Evolutionary conservation across 148 eudicot genomes (phyloP).

Genomic region (Rhododendron henanense): DNA sequence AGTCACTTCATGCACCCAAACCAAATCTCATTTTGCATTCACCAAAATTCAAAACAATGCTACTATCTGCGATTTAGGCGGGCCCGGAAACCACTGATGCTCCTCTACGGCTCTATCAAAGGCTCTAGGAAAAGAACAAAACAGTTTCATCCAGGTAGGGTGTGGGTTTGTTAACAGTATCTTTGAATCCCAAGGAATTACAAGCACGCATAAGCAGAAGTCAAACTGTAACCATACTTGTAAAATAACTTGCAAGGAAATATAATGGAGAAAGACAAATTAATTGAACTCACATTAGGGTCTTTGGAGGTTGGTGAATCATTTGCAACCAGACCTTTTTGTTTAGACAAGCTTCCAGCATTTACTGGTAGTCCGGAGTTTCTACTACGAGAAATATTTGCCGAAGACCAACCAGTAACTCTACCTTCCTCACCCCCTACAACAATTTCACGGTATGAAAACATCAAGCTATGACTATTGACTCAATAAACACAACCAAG

Average conservation of each 20-base stretch:
- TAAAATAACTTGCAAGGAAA: conserved; percentile 4
- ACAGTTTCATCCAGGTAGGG: background rate
- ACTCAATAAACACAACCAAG: background rate
- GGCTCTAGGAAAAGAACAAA: background rate
- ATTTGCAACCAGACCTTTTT: conserved; percentile 49
- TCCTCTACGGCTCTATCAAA: background rate
- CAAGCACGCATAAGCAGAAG: background rate
- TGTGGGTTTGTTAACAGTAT: background rate
- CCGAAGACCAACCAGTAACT: conserved; percentile 53
- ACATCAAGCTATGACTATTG: background rate
- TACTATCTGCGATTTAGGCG: background rate
- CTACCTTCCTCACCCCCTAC: conserved; percentile 69
- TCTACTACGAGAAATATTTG: conserved; percentile 59
- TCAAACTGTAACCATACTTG: background rate
- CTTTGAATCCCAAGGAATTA: background rate
- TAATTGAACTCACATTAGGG: conserved; percentile 26
- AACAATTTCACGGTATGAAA: background rate
- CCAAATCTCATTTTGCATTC: background rate
- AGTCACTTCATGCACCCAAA: background rate
- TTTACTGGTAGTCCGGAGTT: conserved; percentile 22
- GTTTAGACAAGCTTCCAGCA: conserved; percentile 51
- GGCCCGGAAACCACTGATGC: background rate
- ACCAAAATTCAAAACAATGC: background rate
- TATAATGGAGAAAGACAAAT: background rate
- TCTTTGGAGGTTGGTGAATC: conserved; percentile 46